Evolutionary conservation across 2,329 filamentous ascomycete genomes (phyloP).

Genomic region (Xylariaceae sp.): DNA sequence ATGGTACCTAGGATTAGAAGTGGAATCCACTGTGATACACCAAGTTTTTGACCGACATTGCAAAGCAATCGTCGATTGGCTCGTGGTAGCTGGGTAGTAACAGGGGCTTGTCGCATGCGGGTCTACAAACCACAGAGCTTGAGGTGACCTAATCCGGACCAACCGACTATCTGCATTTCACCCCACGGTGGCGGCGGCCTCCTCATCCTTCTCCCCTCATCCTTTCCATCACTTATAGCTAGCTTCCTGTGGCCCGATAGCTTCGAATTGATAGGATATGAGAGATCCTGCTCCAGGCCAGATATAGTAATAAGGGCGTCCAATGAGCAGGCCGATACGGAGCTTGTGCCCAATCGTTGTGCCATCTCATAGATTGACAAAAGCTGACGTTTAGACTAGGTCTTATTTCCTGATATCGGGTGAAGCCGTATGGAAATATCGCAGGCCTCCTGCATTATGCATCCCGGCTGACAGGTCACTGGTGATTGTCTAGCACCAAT

Average conservation of each 20-base stretch:
- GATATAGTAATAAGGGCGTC: too few species aligned
- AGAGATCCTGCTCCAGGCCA: too few species aligned
- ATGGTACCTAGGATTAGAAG: neutral
- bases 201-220: too few species aligned
- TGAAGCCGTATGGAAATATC: too few species aligned
- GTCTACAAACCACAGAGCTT: conserved; percentile 23
- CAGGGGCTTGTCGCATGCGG: neutral
- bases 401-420: conserved; percentile 10
- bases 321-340: conserved; percentile 2
- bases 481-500: neutral
- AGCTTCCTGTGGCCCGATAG: too few species aligned
- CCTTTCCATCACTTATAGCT: too few species aligned
- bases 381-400: conserved; percentile 1
- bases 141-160: conserved; percentile 7
- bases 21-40: conserved; percentile 10
- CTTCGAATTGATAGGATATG: too few species aligned
- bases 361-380: neutral
- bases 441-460: conserved; percentile 15
- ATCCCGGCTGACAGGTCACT: conserved; percentile 12
- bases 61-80: neutral
- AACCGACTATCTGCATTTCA: too few species aligned
- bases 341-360: conserved; percentile 18
- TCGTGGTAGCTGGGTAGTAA: neutral
- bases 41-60: neutral
- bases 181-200: too few species aligned